A percentile compares a stretch with the other conserved stretches of the same genome.
Conservation (phyloP, 768 basidiomycete genomes). For the Dictyophora rubrovolvata region DNA sequence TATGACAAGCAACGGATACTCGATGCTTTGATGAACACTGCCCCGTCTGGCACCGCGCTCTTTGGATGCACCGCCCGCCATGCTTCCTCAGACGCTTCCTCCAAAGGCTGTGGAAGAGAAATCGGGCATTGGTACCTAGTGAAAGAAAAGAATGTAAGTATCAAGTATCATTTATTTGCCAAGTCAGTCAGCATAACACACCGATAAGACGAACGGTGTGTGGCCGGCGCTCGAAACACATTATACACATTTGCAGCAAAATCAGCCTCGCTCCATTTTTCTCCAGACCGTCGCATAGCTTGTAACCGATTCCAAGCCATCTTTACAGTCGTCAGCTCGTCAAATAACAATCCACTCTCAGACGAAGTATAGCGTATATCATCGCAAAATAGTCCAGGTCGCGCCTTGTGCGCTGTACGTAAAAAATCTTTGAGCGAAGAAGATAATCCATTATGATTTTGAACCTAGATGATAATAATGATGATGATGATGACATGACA, state of each 20-base stretch:
- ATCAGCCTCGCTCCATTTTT: slow-evolving; percentile 46
- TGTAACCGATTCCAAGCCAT: slow-evolving; percentile 35
- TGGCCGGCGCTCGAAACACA: slow-evolving; percentile 35
- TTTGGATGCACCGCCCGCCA: slow-evolving; percentile 31
- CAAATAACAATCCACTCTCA: slow-evolving; percentile 20
- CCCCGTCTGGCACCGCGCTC: slow-evolving; percentile 38
- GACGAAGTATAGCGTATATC: slow-evolving; percentile 10
- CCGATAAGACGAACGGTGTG: slow-evolving; percentile 34
- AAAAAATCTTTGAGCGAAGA: slow-evolving; percentile 25
- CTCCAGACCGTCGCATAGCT: slow-evolving; percentile 33
- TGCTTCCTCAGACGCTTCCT: slow-evolving; percentile 18
- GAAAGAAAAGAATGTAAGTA: too few species aligned
- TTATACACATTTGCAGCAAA: slow-evolving; percentile 49
- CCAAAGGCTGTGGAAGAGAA: slow-evolving; percentile 33
- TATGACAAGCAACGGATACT: slow-evolving; percentile 32
- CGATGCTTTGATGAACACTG: slow-evolving; percentile 34
- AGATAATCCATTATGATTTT: slow-evolving; percentile 17
- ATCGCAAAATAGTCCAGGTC: slow-evolving; percentile 32
- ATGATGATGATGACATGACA: slow-evolving; percentile 17
- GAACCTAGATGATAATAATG: slow-evolving; percentile 11
- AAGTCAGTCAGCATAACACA: slow-evolving; percentile 14
- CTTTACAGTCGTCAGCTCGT: slow-evolving; percentile 32
- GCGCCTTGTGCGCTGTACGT: slow-evolving; percentile 20
- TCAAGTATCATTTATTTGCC: too few species aligned
- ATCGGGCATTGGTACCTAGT: slow-evolving; percentile 39